A percentile compares a stretch with the other conserved stretches of the same genome.
These are phyloP conservation scores for Trypanosoma theileri DNA, from an alignment of 208 protist species.

Conservation along the genomic window DNA sequence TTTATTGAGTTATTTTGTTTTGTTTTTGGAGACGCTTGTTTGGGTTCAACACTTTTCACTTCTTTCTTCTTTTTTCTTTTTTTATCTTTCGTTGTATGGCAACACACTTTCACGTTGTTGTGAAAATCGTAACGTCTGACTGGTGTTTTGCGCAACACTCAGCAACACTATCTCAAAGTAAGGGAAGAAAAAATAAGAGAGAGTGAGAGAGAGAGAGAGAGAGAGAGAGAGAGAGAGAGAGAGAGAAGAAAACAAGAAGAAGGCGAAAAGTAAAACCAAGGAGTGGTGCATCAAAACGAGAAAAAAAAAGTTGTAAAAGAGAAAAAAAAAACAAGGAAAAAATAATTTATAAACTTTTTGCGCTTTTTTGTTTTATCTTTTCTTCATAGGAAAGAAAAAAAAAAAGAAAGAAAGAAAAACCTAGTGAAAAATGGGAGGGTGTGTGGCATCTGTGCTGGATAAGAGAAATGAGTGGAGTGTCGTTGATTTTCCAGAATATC, in stretches of 20 bases:
- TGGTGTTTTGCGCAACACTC: too few relatives aligned
- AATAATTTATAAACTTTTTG: not conserved
- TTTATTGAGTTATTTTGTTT: not conserved
- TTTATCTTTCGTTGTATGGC: not conserved
- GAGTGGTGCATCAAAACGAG: too few relatives aligned
- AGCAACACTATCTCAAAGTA: too few relatives aligned
- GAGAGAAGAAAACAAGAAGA: too few relatives aligned
- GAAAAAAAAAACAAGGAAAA: not conserved
- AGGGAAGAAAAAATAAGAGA: too few relatives aligned
- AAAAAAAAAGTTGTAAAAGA: too few relatives aligned
- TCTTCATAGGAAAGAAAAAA: not conserved
- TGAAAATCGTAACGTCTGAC: too few relatives aligned
- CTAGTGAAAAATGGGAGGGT: conserved; percentile 52
- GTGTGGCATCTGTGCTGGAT: conserved; percentile 47
- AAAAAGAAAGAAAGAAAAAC: conserved; percentile 9
- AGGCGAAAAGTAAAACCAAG: too few relatives aligned
- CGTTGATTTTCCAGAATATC: conserved; percentile 47
- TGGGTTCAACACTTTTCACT: not conserved
- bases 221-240: too few relatives aligned
- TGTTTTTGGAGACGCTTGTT: not conserved
- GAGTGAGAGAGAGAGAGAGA: too few relatives aligned
- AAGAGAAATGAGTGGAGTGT: conserved; percentile 40
- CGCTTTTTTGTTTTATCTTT: too few relatives aligned
- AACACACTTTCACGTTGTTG: not conserved
- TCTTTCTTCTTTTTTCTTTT: conserved; percentile 4